Conservation (phyloP, 164 flowering plant genomes). For the Warburgia ugandensis region DNA sequence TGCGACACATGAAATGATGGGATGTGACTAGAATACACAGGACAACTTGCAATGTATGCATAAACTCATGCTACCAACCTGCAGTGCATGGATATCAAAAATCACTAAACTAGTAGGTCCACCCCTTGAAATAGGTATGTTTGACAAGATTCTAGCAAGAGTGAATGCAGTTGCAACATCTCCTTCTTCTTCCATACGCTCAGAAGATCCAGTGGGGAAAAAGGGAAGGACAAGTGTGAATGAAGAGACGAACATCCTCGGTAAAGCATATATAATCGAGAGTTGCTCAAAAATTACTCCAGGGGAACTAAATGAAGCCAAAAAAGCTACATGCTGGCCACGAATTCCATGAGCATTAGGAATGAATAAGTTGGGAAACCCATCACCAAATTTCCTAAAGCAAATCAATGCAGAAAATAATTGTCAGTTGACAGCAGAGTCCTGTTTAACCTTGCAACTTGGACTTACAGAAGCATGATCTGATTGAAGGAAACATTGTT, state of each 20-base stretch:
- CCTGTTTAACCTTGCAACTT: slow-evolving; percentile 5
- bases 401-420: slow-evolving; percentile 2
- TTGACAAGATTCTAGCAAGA: slow-evolving; percentile 84
- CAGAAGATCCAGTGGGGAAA: slow-evolving; percentile 95
- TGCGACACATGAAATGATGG: too few relatives aligned
- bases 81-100: slow-evolving; percentile 96
- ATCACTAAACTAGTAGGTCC: slow-evolving; percentile 95
- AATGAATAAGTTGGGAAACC: slow-evolving; percentile 90
- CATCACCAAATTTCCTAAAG: slow-evolving; percentile 85
- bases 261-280: slow-evolving; percentile 84
- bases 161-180: slow-evolving; percentile 97
- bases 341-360: slow-evolving; percentile 91
- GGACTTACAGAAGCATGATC: neutral
- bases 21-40: neutral
- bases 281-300: slow-evolving; percentile 93
- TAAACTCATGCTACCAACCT: slow-evolving; percentile 40
- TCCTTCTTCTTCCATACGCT: slow-evolving; percentile 98
- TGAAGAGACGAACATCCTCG: slow-evolving; percentile 76
- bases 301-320: slow-evolving; percentile 98
- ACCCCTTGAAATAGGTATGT: slow-evolving; percentile 82
- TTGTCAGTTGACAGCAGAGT: slow-evolving; percentile 8
- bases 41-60: neutral
- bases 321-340: slow-evolving; percentile 89
- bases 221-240: slow-evolving; percentile 95
- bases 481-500: neutral